A percentile compares a stretch with the other conserved stretches of the same genome.
Conservation (phyloP, 345 rosid species). For the Lumnitzera littorea region DNA sequence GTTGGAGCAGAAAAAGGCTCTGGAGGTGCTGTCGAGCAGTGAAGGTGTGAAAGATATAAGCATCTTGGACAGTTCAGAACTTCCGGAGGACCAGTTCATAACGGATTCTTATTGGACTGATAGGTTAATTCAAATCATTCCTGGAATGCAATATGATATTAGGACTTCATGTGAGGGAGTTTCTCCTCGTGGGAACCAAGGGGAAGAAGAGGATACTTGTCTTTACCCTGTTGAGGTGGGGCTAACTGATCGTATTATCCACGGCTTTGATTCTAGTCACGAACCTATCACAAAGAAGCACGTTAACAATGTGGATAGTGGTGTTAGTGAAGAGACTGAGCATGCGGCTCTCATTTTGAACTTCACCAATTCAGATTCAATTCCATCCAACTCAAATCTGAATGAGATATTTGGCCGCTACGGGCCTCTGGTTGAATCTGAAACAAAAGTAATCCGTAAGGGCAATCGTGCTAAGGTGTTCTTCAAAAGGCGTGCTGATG, state of each 20-base stretch:
- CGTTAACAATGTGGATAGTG: conserved; percentile 9
- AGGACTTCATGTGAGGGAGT: conserved; percentile 23
- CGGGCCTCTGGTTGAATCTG: conserved; percentile 34
- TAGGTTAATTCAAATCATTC: conserved; percentile 9
- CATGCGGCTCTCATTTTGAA: conserved; percentile 49
- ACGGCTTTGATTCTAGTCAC: conserved; percentile 13
- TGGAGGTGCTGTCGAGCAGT: conserved; percentile 15
- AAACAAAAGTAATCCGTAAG: conserved; percentile 42
- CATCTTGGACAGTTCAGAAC: conserved; percentile 9
- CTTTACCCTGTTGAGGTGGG: conserved; percentile 9
- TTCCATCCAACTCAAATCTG: conserved; percentile 38
- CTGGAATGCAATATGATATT: conserved; percentile 17
- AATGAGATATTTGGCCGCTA: conserved; percentile 46
- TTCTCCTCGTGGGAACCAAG: conserved; percentile 9
- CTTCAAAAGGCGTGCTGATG: conserved; percentile 41
- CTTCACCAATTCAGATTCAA: conserved; percentile 33
- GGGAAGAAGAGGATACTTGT: conserved; percentile 3
- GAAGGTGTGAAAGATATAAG: conserved; percentile 20
- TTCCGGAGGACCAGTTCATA: conserved; percentile 13
- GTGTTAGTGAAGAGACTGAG: conserved; percentile 16
- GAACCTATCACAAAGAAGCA: conserved; percentile 15
- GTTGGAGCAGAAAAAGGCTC: conserved; percentile 11
- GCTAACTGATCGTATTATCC: conserved; percentile 3
- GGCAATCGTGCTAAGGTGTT: conserved; percentile 49
- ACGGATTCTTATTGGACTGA: conserved; percentile 25